phyloP scores from a whole-genome alignment of 2,329 filamentous ascomycete species.

The Aspergillus tamarii region DNA sequence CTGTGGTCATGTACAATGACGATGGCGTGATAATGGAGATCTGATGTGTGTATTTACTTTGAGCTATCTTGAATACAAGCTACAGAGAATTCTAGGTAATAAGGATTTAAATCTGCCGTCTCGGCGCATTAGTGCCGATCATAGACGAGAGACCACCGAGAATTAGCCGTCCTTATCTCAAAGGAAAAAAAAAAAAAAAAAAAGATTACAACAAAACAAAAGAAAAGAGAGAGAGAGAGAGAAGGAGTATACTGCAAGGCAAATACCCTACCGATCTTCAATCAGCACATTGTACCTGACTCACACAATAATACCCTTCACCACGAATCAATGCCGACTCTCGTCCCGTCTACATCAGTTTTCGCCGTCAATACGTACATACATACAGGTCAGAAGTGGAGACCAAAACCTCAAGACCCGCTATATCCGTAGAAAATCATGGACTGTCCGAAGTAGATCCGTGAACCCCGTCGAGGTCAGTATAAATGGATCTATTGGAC shows the following conservation, averaged over 20 bases:
- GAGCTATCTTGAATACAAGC: too few relatives aligned
- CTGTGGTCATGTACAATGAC: neutral
- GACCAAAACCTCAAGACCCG: neutral
- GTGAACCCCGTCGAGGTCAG: neutral
- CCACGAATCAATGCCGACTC: too few relatives aligned
- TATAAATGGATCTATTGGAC: neutral
- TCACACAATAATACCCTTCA: too few relatives aligned
- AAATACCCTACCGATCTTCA: too few relatives aligned
- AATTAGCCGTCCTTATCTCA: neutral
- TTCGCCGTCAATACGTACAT: neutral
- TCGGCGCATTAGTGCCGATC: conserved; percentile 2
- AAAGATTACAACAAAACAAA: neutral
- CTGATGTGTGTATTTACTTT: too few relatives aligned
- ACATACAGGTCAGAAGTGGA: neutral
- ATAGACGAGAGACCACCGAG: neutral
- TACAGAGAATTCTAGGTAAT: neutral
- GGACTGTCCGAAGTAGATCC: neutral
- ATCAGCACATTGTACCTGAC: too few relatives aligned
- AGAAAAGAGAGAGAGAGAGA: neutral
- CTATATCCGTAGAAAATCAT: neutral
- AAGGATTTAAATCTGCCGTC: neutral
- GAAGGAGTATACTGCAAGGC: neutral
- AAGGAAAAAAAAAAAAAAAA: too few relatives aligned
- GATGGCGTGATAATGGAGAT: neutral
- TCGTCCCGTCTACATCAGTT: neutral